phyloP scores from a whole-genome alignment of 2,329 filamentous ascomycete species.

The Penicillium brevicompactum region DNA sequence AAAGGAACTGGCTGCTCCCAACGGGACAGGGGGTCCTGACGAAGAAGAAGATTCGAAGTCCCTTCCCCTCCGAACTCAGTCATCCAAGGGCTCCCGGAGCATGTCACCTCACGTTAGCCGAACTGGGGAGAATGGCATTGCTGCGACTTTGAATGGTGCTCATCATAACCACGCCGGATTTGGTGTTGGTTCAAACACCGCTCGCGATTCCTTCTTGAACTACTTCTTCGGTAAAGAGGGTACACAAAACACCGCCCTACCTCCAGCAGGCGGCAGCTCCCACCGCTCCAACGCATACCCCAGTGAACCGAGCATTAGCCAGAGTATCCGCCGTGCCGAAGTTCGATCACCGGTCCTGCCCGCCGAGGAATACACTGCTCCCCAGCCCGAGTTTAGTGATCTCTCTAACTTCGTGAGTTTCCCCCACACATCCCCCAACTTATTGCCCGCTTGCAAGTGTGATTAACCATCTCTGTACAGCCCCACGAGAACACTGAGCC shows the following conservation, averaged over 20 bases:
- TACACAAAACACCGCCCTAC: constrained; percentile 48
- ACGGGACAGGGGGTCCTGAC: constrained; percentile 65
- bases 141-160: constrained; percentile 67
- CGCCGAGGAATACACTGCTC: constrained; percentile 42
- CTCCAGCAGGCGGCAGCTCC: constrained; percentile 41
- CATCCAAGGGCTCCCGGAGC: constrained; percentile 67
- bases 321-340: constrained; percentile 75
- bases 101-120: constrained; percentile 76
- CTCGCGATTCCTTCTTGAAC: constrained; percentile 90
- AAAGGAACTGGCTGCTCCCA: constrained; percentile 78
- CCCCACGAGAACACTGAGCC: constrained; percentile 65
- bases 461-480: constrained; percentile 22
- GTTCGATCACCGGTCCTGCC: constrained; percentile 47
- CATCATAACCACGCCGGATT: constrained; percentile 64
- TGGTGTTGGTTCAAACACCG: constrained; percentile 62
- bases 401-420: constrained; percentile 52
- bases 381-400: constrained; percentile 44
- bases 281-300: constrained; percentile 75
- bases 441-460: background rate
- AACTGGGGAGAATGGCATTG: constrained; percentile 65
- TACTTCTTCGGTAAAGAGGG: constrained; percentile 98
- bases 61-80: constrained; percentile 63
- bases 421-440: background rate
- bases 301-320: constrained; percentile 77
- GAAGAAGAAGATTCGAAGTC: constrained; percentile 63